These are phyloP conservation scores for Rhodotorula kratochvilovae DNA, from an alignment of 768 basidiomycete genomes.

Conservation along the genomic window DNA sequence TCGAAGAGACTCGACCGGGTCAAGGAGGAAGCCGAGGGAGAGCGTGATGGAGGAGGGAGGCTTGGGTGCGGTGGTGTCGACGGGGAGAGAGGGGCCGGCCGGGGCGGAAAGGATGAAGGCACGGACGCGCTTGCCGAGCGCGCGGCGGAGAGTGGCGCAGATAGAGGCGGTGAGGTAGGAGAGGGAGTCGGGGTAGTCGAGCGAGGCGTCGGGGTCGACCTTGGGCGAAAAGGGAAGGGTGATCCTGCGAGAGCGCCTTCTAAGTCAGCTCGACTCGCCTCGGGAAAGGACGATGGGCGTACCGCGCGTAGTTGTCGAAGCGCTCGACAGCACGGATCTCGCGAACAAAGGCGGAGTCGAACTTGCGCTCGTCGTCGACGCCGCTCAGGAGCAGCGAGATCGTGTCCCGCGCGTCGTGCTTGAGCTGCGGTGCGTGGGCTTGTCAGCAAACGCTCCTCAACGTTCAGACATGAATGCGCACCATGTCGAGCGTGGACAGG, in stretches of 20 bases:
- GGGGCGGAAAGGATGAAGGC: slow-evolving; percentile 55
- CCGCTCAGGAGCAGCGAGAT: slow-evolving; percentile 30
- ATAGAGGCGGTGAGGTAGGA: slow-evolving; percentile 42
- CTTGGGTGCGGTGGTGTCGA: slow-evolving; percentile 38
- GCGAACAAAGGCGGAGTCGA: slow-evolving; percentile 21
- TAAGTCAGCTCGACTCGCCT: not conserved
- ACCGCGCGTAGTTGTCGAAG: slow-evolving; percentile 37
- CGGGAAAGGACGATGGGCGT: not conserved
- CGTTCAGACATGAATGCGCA: slow-evolving; percentile 46
- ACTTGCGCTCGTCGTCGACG: slow-evolving; percentile 37
- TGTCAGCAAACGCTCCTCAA: not conserved
- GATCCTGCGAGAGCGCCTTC: slow-evolving; percentile 6
- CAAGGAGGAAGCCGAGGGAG: slow-evolving; percentile 70
- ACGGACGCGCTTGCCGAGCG: slow-evolving; percentile 67
- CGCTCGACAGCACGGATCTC: slow-evolving; percentile 22
- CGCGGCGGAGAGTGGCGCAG: slow-evolving; percentile 53
- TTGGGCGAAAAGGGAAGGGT: slow-evolving; percentile 14
- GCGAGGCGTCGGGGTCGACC: slow-evolving; percentile 15
- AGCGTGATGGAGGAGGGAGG: slow-evolving; percentile 50
- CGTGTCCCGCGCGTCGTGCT: slow-evolving; percentile 35
- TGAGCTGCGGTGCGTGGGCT: slow-evolving; percentile 58
- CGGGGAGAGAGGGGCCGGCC: not conserved
- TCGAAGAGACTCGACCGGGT: slow-evolving; percentile 67
- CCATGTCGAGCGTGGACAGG: slow-evolving; percentile 69
- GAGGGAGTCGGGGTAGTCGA: slow-evolving; percentile 30